Evolutionary conservation across 768 basidiomycete species (phyloP).

Genomic region (Tricholoma sp.): DNA sequence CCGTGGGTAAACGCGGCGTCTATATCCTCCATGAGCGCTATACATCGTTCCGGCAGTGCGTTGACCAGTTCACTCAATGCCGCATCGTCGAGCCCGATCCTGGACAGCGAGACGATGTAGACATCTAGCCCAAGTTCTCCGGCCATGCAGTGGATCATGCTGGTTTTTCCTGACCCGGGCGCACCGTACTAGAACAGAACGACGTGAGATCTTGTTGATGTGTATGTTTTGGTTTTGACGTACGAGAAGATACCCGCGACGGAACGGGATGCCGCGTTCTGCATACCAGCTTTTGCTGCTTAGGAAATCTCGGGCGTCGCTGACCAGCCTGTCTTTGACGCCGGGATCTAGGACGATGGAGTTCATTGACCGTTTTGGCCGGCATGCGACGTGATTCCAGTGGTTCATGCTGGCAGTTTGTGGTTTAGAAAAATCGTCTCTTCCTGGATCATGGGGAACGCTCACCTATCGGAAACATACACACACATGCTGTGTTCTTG

Average conservation of each 20-base stretch:
- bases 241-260: constrained; percentile 58
- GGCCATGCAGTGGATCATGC: constrained; percentile 61
- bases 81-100: constrained; percentile 51
- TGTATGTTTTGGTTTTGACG: background rate
- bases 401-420: constrained; percentile 17
- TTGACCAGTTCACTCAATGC: constrained; percentile 47
- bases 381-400: constrained; percentile 48
- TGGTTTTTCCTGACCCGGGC: constrained; percentile 71
- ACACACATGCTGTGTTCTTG: constrained; percentile 37
- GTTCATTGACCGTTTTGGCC: constrained; percentile 49
- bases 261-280: constrained; percentile 63
- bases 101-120: constrained; percentile 59
- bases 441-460: background rate
- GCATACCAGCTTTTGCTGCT: constrained; percentile 54
- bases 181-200: constrained; percentile 45
- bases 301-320: constrained; percentile 60
- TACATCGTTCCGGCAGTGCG: constrained; percentile 47
- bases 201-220: background rate
- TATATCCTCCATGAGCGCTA: constrained; percentile 71
- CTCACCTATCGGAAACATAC: constrained; percentile 35
- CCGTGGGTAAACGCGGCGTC: constrained; percentile 53
- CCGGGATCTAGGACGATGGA: constrained; percentile 61
- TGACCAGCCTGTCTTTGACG: constrained; percentile 48
- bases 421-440: background rate
- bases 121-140: constrained; percentile 67